Evolutionary conservation across 2,329 filamentous ascomycete species (phyloP), one percentile per base, ranked within the genome.

Genomic region (Exophiala oligosperma): DNA sequence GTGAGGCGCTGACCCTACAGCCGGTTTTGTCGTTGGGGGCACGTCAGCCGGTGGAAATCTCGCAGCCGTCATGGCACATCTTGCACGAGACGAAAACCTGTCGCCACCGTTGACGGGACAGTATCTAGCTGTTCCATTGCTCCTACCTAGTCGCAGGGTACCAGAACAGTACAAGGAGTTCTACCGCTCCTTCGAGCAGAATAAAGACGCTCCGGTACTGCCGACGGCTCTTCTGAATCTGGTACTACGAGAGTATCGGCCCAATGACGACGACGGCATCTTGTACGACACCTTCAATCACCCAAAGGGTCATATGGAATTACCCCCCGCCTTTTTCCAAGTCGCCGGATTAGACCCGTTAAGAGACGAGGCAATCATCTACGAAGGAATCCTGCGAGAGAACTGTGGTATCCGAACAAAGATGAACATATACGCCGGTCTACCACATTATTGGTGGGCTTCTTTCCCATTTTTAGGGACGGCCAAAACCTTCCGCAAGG

Each of bases 11-110:
- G 73, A 80, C 56, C 73, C 76, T 0, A 66, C 69, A 4, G 70
- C 70, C 9, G 80, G 79, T 0, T 81, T 83, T 60, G 59, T 83
- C n/a, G 56, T 81, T 11, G 79, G 78, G 12, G 80, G 81, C 0
- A 73, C 74, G 1, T 80, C 76, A 9, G 78, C 81, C 0, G 79
- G 79, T 9, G 79, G 62, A 9, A 67, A 66, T 21, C 52, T 67
- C 56, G 67, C 70, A 2, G 71, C 72, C 6, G 71, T 74, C 0
- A 57, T 74, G 37, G 67, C 70, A 0, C 71, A 73, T 54, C 66
- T 73, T 9, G 72, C 71, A 41, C 66, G 71, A 21, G 70, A 75
- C 38, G 67, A 71, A 17, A 57, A 66, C 2, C 63, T 75, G 26
- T 70, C 70, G 2, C 75, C 76, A 0, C 73, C 74, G 2, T 61